Base-by-base conservation (phyloP, 2,329 filamentous ascomycete species). In the Stachybotrys elegans region DNA sequence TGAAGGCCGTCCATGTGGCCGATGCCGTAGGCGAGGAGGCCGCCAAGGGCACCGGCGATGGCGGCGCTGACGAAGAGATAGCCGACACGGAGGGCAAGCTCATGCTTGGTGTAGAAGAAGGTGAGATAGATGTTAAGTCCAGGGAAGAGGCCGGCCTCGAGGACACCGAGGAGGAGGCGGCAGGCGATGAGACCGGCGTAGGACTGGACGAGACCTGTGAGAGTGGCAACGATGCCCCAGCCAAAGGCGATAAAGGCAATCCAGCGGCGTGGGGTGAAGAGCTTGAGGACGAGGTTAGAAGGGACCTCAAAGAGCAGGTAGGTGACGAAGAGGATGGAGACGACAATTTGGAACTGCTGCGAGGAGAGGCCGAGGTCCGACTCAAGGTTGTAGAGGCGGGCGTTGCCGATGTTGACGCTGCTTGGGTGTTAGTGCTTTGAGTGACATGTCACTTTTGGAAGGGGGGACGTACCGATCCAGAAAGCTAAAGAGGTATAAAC, bases 401-500 rank as follows among this genome's bases (percentile, higher is more conserved):
- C 84, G 63, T 87, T 88, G 43, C 83, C 82, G 45, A 89, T 88
- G 57, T 88, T 88, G 43, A 86, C 82, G 62, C 73, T 75, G 44
- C 5, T 29, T 5, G 25, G 25, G 11, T n/a, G 25, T 29, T 29
- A 29, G 25, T 9, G 3, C 25, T 29, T 5, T 5, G 25, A 11
- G 11, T 11, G 11, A 3, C 11, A n/a, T 3, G 4, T 29, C 11
- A n/a, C n/a, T 5, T 29, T 29, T 3, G 25, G 14, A 29, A 29
- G 25, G 25, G 25, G 25, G 5, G 51, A 66, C 71, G 60, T 57
- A 81, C 76, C 85, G 72, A 58, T 89, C 86, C 8, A 91, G 66
- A 58, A 90, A 91, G 52, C 81, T 85, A 52, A 90, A 81, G 13
- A 90, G 71, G 58, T 92, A 92, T 14, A 86, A 63, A 6, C 78